Base-by-base conservation (phyloP, 306 rosid genomes). In the Pyrus bretschneideri region DNA sequence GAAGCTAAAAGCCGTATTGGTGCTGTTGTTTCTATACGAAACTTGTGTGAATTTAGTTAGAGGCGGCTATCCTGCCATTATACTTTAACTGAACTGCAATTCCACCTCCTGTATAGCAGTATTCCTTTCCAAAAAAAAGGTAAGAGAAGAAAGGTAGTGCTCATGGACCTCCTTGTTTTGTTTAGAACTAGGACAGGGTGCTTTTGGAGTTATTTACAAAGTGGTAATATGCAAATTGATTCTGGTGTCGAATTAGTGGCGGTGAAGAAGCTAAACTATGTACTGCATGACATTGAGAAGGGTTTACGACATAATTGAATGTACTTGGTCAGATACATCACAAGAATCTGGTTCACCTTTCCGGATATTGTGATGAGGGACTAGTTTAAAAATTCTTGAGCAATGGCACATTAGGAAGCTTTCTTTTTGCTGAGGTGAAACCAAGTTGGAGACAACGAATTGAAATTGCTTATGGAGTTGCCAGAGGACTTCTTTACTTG, bases 311-410 rank as follows among this genome's bases (percentile, higher is more conserved):
- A 0, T 86, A 85, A 72, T 45, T 85, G 31, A 72, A 76, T 3
- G 85, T 69, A 30, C 79, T 85, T 31, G 83, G 85, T 6, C 76
- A 70, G 57, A 84, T 82, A 3, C 85, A 84, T 67, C 90, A 79
- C 78, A 81, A 71, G 73, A 84, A 84, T 57, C 66, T 81, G 3
- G 83, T 84, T 14, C 73, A 58, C 58, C 49, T 86, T 11, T 57
- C 84, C 5, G 84, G 90, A 19, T 86, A 71, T 23, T 83, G 90
- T 35, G 76, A 86, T 1, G 84, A 86, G 49, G 84, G 74, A 15
- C 74, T 86, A 29, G 87, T 86, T 8, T 86, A 81, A 57, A 83
- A 86, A 78, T 81, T 74, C 78, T 67, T 83, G 87, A 81, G 80
- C 67, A 81, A 81, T 23, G 89, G 85, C 27, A 63, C 83, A 3